These are phyloP conservation scores for Xanthoceras sorbifolium DNA, from an alignment of 345 rosid species.

Conservation along the genomic window DNA sequence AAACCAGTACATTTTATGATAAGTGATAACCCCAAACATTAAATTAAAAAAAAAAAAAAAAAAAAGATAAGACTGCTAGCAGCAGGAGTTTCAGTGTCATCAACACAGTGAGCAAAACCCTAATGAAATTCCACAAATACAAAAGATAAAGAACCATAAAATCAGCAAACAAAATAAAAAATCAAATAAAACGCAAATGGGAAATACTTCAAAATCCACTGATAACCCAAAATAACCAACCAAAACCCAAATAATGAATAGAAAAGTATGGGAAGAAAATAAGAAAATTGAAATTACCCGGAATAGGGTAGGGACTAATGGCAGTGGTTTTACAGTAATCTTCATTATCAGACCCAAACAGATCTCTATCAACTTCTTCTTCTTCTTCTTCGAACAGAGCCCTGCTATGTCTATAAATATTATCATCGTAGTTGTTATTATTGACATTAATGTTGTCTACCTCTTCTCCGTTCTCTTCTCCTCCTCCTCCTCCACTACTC, in stretches of 20 bases:
- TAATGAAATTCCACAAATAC: not conserved
- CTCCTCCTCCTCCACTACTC: constrained; percentile 56
- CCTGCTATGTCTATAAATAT: constrained; percentile 11
- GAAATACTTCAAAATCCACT: not conserved
- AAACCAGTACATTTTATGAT: not conserved
- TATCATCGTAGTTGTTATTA: constrained; percentile 16
- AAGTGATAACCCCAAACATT: not conserved
- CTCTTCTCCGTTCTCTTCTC: constrained; percentile 49
- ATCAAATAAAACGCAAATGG: not conserved
- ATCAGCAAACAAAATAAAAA: too few relatives aligned
- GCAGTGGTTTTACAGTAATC: constrained; percentile 81
- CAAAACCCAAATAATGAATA: not conserved
- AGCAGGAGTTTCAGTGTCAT: not conserved
- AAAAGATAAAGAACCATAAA: not conserved
- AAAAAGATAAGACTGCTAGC: not conserved
- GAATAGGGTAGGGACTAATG: constrained; percentile 60
- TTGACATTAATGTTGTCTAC: constrained; percentile 28
- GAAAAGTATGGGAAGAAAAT: not conserved
- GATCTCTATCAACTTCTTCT: constrained; percentile 57
- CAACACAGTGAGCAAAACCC: not conserved
- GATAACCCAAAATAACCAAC: not conserved
- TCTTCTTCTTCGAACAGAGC: constrained; percentile 19
- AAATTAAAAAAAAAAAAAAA: not conserved
- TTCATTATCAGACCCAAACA: constrained; percentile 89
- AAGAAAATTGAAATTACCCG: constrained; percentile 46